phyloP scores from a whole-genome alignment of 2,329 filamentous ascomycete genomes.

The Tolypocladium inflatum region DNA sequence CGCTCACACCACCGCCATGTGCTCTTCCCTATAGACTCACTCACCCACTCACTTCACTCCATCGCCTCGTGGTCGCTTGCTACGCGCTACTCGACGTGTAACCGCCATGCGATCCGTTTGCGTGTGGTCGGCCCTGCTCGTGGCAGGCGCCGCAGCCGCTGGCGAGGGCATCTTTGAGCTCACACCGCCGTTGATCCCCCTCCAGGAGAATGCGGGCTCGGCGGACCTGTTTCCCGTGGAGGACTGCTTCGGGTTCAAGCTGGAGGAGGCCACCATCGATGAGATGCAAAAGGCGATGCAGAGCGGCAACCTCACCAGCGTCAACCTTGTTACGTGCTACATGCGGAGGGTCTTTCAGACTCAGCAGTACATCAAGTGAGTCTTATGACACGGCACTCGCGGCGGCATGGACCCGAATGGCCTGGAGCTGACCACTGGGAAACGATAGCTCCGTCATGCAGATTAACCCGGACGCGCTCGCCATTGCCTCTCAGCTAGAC shows the following conservation, averaged over 20 bases:
- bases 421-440: not conserved
- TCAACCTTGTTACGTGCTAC: conserved; percentile 54
- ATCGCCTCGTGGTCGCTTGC: not conserved
- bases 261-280: conserved; percentile 64
- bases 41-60: not conserved
- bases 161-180: conserved; percentile 10
- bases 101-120: conserved; percentile 1
- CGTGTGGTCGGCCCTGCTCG: conserved; percentile 1
- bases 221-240: conserved; percentile 50
- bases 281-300: conserved; percentile 51
- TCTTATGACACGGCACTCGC: not conserved
- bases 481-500: conserved; percentile 53
- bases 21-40: not conserved
- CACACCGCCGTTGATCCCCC: conserved; percentile 22
- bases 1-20: not conserved
- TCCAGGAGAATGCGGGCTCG: conserved; percentile 25
- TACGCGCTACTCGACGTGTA: not conserved
- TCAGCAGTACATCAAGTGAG: conserved; percentile 54
- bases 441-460: conserved; percentile 47
- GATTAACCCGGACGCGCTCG: conserved; percentile 56
- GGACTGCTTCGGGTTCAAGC: conserved; percentile 45
- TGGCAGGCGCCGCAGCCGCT: not conserved
- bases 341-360: conserved; percentile 51
- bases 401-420: too few relatives aligned
- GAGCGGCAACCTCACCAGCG: conserved; percentile 44